Percentiles rank a stretch among this genome's conserved stretches.
These are phyloP conservation scores for Aphanomyces euteiches DNA, from an alignment of 352 stramenopile genomes.

Conservation along the genomic window DNA sequence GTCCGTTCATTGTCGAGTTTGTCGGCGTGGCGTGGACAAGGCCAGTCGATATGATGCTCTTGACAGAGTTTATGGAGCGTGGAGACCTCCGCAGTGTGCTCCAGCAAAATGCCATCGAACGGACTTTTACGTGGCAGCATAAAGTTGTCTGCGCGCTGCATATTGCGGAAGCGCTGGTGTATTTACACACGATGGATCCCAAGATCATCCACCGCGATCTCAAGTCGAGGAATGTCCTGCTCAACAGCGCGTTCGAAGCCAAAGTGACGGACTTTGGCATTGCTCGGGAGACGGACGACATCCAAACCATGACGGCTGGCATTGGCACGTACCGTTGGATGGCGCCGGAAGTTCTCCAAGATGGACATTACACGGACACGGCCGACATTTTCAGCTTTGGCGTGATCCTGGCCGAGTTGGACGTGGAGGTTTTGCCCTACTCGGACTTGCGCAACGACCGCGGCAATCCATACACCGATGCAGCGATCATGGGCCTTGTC, in stretches of 20 bases:
- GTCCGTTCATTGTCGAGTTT: slow-evolving; percentile 44
- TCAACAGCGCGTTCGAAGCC: slow-evolving; percentile 27
- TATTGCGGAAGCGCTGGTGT: slow-evolving; percentile 13
- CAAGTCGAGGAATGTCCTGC: slow-evolving; percentile 21
- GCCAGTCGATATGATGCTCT: slow-evolving; percentile 41
- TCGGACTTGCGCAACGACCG: neutral
- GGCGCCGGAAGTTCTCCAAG: slow-evolving; percentile 23
- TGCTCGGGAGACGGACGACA: neutral
- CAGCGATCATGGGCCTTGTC: neutral
- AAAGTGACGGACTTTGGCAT: slow-evolving; percentile 16
- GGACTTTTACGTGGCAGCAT: neutral
- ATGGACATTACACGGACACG: slow-evolving; percentile 8
- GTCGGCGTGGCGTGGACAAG: slow-evolving; percentile 64
- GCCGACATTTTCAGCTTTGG: slow-evolving; percentile 16
- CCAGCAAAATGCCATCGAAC: slow-evolving; percentile 32
- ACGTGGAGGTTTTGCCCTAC: slow-evolving; percentile 8
- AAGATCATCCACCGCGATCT: slow-evolving; percentile 27
- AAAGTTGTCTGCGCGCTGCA: slow-evolving; percentile 10
- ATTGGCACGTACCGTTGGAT: slow-evolving; percentile 20
- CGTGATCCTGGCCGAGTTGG: slow-evolving; percentile 15
- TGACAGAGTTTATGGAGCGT: slow-evolving; percentile 46
- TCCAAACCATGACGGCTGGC: slow-evolving; percentile 17
- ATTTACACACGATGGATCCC: slow-evolving; percentile 18
- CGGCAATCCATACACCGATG: neutral
- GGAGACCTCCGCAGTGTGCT: slow-evolving; percentile 46